Conservation (phyloP, 441 rosid species). For the Bruguiera hainesii region DNA sequence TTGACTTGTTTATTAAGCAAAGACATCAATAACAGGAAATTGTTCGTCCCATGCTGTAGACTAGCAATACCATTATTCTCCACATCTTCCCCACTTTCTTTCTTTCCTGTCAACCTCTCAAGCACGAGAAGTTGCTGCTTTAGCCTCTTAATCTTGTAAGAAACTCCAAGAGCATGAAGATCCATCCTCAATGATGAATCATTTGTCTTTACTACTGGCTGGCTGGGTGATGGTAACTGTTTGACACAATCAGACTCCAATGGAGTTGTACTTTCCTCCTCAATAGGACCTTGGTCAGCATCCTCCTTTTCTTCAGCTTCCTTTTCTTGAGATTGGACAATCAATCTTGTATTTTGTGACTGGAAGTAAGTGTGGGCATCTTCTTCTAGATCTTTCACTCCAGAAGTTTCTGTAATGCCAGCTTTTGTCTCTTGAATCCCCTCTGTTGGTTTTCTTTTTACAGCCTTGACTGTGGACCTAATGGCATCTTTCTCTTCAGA, state of each 20-base stretch:
- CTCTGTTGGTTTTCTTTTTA: constrained; percentile 31
- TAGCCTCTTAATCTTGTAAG: constrained; percentile 86
- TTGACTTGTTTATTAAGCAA: constrained; percentile 70
- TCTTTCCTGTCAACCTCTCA: constrained; percentile 66
- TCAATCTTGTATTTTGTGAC: constrained; percentile 18
- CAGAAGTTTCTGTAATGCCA: constrained; percentile 19
- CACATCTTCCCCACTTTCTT: constrained; percentile 39
- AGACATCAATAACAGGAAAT: constrained; percentile 44
- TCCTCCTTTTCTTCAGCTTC: constrained; percentile 42
- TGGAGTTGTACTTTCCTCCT: constrained; percentile 31
- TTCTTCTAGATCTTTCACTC: constrained; percentile 26
- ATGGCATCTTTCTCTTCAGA: constrained; percentile 22
- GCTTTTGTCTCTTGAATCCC: constrained; percentile 33
- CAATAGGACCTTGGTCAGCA: constrained; percentile 27
- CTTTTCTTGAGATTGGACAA: constrained; percentile 55
- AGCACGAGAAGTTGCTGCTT: constrained; percentile 85
- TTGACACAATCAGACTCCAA: constrained; percentile 24
- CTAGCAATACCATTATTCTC: constrained; percentile 25
- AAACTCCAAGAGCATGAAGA: constrained; percentile 85
- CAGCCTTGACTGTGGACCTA: constrained; percentile 20
- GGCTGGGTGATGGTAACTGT: constrained; percentile 26
- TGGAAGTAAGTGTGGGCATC: constrained; percentile 20
- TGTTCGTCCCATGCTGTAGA: constrained; percentile 27
- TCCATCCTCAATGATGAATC: constrained; percentile 69
- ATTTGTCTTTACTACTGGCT: constrained; percentile 28